A percentile compares a stretch with the other conserved stretches of the same genome.
Conservation (phyloP, 1,284 basidiomycete genomes). For the Schizophyllum amplum region DNA sequence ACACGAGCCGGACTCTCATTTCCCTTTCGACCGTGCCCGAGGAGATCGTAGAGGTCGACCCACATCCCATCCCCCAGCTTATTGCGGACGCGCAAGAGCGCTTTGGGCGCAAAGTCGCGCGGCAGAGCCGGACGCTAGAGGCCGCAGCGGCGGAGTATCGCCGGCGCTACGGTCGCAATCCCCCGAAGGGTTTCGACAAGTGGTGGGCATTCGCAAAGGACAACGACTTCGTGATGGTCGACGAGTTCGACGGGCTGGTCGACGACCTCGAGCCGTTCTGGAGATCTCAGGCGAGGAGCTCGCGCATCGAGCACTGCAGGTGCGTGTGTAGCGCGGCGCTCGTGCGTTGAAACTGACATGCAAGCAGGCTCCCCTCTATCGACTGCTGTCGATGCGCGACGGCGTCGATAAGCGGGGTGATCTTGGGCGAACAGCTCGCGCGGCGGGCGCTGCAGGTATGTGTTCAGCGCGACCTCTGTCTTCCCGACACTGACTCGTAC, state of each 20-base stretch:
- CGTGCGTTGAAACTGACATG: background rate
- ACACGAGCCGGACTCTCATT: background rate
- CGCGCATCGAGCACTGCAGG: constrained; percentile 62
- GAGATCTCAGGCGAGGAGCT: constrained; percentile 65
- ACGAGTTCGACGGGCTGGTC: constrained; percentile 85
- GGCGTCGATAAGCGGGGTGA: too few relatives aligned
- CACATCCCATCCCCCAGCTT: constrained; percentile 74
- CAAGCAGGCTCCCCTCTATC: constrained; percentile 54
- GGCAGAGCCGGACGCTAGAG: constrained; percentile 70
- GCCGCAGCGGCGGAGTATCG: constrained; percentile 77
- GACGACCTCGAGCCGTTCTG: constrained; percentile 80
- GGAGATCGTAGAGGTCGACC: background rate
- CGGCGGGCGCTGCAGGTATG: constrained; percentile 43
- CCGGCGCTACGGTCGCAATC: constrained; percentile 66
- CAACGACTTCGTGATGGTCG: constrained; percentile 72
- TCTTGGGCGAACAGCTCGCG: constrained; percentile 54
- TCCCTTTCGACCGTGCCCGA: background rate
- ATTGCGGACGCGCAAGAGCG: constrained; percentile 72
- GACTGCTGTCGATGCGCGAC: constrained; percentile 65
- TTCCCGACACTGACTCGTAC: too few relatives aligned
- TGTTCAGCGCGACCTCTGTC: too few relatives aligned
- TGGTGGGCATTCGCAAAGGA: constrained; percentile 83
- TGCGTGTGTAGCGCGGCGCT: constrained; percentile 32
- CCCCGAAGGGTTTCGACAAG: constrained; percentile 82
- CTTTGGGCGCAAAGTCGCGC: constrained; percentile 57